Percentiles rank a stretch among this genome's conserved stretches.
These are phyloP conservation scores for Zizania palustris DNA, from an alignment of 202 grass and related monocot genomes.

Conservation along the genomic window DNA sequence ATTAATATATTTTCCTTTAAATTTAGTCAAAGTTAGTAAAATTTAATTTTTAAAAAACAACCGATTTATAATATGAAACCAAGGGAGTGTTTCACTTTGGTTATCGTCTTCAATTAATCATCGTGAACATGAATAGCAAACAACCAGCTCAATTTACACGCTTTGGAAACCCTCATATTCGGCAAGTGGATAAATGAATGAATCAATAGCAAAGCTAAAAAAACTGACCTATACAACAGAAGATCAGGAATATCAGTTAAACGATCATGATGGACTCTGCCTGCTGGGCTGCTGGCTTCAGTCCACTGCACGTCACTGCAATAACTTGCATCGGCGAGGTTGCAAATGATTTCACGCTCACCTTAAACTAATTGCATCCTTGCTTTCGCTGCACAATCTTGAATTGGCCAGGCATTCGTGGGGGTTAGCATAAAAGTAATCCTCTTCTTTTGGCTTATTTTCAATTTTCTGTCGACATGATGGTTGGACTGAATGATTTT, in stretches of 20 bases:
- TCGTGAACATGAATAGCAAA: slow-evolving; percentile 12
- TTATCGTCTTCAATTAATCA: slow-evolving; percentile 15
- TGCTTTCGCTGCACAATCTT: slow-evolving; percentile 46
- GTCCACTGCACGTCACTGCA: slow-evolving; percentile 20
- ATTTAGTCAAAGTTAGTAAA: too few relatives aligned
- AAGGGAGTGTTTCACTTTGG: neutral
- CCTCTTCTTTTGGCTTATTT: slow-evolving; percentile 88
- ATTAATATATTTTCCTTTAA: too few relatives aligned
- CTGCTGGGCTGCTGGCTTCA: slow-evolving; percentile 19
- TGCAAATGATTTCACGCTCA: slow-evolving; percentile 36
- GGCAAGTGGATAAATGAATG: slow-evolving; percentile 35
- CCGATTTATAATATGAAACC: too few relatives aligned
- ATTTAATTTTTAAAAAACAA: too few relatives aligned
- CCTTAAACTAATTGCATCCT: slow-evolving; percentile 28
- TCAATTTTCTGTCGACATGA: slow-evolving; percentile 66
- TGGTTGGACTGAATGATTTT: slow-evolving; percentile 55
- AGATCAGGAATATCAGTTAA: slow-evolving; percentile 7
- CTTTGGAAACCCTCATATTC: slow-evolving; percentile 27
- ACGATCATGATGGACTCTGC: slow-evolving; percentile 24
- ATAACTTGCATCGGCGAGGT: neutral
- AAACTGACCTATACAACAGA: slow-evolving; percentile 41
- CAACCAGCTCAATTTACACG: slow-evolving; percentile 48
- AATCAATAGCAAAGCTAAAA: slow-evolving; percentile 10
- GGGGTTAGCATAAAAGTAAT: slow-evolving; percentile 96
- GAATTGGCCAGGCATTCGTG: slow-evolving; percentile 81